Percentiles rank a stretch among this genome's conserved stretches.
Evolutionary conservation across 1,284 basidiomycete species (phyloP).

Genomic region (Apiotrichum akiyoshidainum): DNA sequence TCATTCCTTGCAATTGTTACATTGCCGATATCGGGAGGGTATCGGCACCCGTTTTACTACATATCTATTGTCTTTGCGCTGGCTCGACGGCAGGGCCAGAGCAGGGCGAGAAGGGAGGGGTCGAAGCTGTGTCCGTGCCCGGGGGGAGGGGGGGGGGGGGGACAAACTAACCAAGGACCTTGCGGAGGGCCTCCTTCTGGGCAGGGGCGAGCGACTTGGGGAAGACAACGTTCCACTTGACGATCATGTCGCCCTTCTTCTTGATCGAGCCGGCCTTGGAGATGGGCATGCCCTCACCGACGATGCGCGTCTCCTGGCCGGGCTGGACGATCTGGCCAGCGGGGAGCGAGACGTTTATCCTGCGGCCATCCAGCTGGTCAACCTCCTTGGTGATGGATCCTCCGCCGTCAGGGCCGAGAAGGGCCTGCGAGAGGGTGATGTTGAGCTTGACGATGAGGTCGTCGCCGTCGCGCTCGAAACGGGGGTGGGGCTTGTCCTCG

Average conservation of each 20-base stretch:
- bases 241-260: constrained; percentile 76
- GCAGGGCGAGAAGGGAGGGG: not conserved
- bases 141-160: not conserved
- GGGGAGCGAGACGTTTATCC: constrained; percentile 66
- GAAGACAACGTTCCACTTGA: constrained; percentile 81
- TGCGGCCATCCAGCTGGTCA: constrained; percentile 72
- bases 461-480: constrained; percentile 73
- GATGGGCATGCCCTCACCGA: constrained; percentile 86
- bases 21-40: not conserved
- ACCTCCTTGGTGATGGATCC: constrained; percentile 56
- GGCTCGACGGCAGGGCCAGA: not conserved
- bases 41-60: constrained; percentile 5
- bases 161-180: constrained; percentile 55
- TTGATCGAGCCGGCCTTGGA: constrained; percentile 69
- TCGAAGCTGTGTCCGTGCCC: not conserved
- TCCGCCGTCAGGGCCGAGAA: constrained; percentile 55
- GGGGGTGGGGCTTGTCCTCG: constrained; percentile 79
- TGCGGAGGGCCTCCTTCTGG: constrained; percentile 76
- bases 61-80: not conserved
- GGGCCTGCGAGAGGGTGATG: constrained; percentile 77
- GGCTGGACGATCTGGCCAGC: constrained; percentile 71
- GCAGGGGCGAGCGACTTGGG: constrained; percentile 66
- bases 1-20: constrained; percentile 3
- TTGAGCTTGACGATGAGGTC: constrained; percentile 65
- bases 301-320: constrained; percentile 65